Percentiles rank a stretch among this genome's conserved stretches.
Conservation (phyloP, 306 rosid genomes). For the Acacia confusa region DNA sequence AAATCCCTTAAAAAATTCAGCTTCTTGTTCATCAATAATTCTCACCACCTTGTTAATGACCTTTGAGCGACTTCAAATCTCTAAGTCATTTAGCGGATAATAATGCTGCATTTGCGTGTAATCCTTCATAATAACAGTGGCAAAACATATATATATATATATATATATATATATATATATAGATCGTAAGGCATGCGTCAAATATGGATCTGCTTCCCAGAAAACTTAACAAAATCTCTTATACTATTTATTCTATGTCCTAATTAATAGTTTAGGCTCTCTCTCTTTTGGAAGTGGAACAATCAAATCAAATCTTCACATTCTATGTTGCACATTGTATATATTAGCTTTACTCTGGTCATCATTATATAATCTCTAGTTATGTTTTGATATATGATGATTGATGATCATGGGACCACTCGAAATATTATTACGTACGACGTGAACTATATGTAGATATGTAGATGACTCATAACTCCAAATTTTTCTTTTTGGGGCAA, state of each 20-base stretch:
- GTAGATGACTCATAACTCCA: not conserved
- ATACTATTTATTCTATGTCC: not conserved
- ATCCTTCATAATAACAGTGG: not conserved
- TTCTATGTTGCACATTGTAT: not conserved
- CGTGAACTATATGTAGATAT: not conserved
- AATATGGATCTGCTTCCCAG: slow-evolving; percentile 4
- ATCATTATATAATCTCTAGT: not conserved
- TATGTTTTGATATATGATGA: not conserved
- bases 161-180: not conserved
- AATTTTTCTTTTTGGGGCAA: not conserved
- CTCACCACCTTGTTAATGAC: slow-evolving; percentile 13
- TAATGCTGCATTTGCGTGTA: not conserved
- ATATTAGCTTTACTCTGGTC: too few relatives aligned
- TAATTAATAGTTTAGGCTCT: slow-evolving; percentile 9
- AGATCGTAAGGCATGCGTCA: not conserved
- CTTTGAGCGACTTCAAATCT: slow-evolving; percentile 24
- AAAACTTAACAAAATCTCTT: not conserved
- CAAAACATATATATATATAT: not conserved
- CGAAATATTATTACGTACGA: not conserved
- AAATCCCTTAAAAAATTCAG: not conserved
- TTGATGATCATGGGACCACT: not conserved
- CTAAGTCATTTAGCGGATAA: slow-evolving; percentile 11
- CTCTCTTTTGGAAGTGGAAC: slow-evolving; percentile 14
- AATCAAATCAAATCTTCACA: not conserved
- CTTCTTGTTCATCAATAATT: slow-evolving; percentile 10